These are phyloP conservation scores for Penicillium sp. DNA, from an alignment of 2,329 filamentous ascomycete species.

Conservation along the genomic window DNA sequence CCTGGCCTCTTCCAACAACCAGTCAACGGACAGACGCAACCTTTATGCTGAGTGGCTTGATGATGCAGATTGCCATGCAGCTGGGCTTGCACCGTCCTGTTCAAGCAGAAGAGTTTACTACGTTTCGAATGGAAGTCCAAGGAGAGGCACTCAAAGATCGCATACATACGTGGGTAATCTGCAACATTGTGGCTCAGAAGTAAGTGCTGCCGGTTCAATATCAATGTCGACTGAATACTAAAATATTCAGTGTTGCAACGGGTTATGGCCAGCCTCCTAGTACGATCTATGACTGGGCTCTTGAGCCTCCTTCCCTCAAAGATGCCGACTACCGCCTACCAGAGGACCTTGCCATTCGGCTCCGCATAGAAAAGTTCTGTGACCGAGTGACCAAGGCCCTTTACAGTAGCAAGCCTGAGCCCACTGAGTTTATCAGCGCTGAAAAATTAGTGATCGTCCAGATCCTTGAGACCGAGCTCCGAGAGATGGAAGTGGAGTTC, in stretches of 20 bases:
- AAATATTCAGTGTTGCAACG: constrained; percentile 50
- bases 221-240: constrained; percentile 2
- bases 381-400: constrained; percentile 53
- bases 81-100: constrained; percentile 58
- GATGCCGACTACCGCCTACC: constrained; percentile 46
- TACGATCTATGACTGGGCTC: constrained; percentile 55
- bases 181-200: constrained; percentile 63
- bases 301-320: constrained; percentile 41
- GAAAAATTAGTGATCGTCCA: constrained; percentile 42
- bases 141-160: constrained; percentile 59
- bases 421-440: constrained; percentile 44
- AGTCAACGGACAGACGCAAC: constrained; percentile 58
- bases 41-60: constrained; percentile 57
- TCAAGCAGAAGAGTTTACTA: constrained; percentile 52
- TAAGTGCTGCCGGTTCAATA: constrained; percentile 27
- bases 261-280: constrained; percentile 59
- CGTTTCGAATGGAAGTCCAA: constrained; percentile 47
- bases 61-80: constrained; percentile 62
- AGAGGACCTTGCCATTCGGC: constrained; percentile 45
- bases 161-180: constrained; percentile 59
- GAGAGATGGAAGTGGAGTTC: constrained; percentile 50
- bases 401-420: constrained; percentile 52
- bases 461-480: constrained; percentile 41
- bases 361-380: constrained; percentile 54
- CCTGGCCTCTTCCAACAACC: constrained; percentile 58